Base-by-base conservation (phyloP, 257 asterid species). In the Gynochthodes officinalis region DNA sequence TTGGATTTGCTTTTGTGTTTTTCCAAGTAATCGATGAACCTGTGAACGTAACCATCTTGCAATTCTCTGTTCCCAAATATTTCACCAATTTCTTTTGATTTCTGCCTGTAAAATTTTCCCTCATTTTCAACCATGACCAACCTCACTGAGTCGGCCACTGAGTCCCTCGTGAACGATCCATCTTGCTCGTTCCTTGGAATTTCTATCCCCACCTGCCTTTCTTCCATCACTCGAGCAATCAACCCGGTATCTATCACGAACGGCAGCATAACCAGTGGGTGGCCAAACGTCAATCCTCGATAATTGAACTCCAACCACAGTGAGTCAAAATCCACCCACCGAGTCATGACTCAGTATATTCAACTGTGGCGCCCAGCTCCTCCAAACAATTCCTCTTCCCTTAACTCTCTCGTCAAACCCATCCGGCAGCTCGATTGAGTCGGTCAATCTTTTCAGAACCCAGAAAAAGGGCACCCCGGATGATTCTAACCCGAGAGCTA, bases 281-380 rank as follows among this genome's bases (percentile, higher is more conserved):
- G 57, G 5, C 57, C 57, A 19, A 50, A 50, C 57, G 21, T 50
- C 54, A 58, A 35, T 14, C 64, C 64, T 8, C 64, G 4, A 58
- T 5, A 2, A 28, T 1, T 3, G 89, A 87, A 48, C 87, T 54
- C 88, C 88, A 85, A 6, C 88, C 89, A 21, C 87, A 80, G 0
- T 86, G 89, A 19, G 87, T 84, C 77, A 84, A 72, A 73, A 82
- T 0, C 82, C 84, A 0, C 88, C 88, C 21, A 86, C 70, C 0
- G 89, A n/a, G n/a, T n/a, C n/a, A n/a, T n/a, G n/a, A n/a, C n/a
- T n/a, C n/a, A n/a, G n/a, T n/a, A n/a, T n/a, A n/a, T n/a, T n/a
- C n/a, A n/a, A n/a, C n/a, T n/a, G n/a, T n/a, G n/a, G n/a, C n/a
- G n/a, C n/a, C n/a, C n/a, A n/a, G n/a, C n/a, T n/a, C n/a, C n/a